Evolutionary conservation across 352 stramenopile species (phyloP).

Genomic region (Phytophthora citricola): DNA sequence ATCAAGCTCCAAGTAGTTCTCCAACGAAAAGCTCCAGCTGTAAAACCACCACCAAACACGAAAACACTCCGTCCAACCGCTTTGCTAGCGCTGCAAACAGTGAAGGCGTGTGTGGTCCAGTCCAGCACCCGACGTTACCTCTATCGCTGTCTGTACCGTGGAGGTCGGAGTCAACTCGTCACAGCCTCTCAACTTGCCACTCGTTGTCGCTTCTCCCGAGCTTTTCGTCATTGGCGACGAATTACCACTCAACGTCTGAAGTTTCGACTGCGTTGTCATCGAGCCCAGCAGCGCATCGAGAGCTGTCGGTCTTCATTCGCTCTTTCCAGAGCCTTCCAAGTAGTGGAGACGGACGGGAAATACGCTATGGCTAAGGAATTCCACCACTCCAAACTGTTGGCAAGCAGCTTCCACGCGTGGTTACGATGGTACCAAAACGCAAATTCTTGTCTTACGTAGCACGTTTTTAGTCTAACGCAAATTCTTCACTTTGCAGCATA

Average conservation of each 20-base stretch:
- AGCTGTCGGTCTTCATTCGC: constrained; percentile 2
- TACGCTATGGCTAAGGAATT: constrained; percentile 58
- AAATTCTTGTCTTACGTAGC: not conserved
- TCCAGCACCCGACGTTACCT: constrained; percentile 31
- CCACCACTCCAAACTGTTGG: constrained; percentile 37
- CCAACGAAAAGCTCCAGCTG: not conserved
- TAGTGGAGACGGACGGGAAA: constrained; percentile 50
- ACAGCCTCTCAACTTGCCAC: constrained; percentile 17
- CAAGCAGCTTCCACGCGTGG: constrained; percentile 25
- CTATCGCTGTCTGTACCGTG: constrained; percentile 25
- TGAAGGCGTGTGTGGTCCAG: constrained; percentile 36
- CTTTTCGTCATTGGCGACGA: constrained; percentile 23
- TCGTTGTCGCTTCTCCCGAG: constrained; percentile 21
- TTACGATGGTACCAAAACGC: constrained; percentile 19
- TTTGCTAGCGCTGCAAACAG: constrained; percentile 24
- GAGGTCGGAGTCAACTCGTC: constrained; percentile 29
- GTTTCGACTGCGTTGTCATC: constrained; percentile 20
- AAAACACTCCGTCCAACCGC: constrained; percentile 20
- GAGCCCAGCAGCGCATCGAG: constrained; percentile 19
- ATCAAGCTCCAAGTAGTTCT: constrained; percentile 28
- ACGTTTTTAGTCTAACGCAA: not conserved
- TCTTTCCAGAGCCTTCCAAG: constrained; percentile 9
- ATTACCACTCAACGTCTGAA: constrained; percentile 20
- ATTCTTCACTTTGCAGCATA: constrained; percentile 1
- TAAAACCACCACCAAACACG: constrained; percentile 1